Base-by-base conservation (phyloP, 352 stramenopile genomes). In the Phytophthora vignae region DNA sequence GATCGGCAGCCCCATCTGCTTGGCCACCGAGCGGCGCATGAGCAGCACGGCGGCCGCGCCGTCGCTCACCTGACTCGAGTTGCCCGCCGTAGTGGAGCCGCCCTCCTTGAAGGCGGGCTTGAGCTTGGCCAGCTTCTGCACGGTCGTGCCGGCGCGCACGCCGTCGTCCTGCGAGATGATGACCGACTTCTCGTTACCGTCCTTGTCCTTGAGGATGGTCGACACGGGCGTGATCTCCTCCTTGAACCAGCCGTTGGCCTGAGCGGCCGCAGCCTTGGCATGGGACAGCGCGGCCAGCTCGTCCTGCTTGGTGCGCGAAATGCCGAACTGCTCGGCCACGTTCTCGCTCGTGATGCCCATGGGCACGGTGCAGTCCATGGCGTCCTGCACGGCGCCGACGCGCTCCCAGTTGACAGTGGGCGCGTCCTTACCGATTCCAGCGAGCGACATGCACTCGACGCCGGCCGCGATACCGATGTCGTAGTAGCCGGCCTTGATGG, bases 271-370 rank as follows among this genome's bases (percentile, higher is more conserved):
- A 2, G 84, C 92, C 75, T 96, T 95, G 33, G 78, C 70, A 71
- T 98, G 92, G 56, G 85, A 96, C 14, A 76, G 71, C 9, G 82
- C 88, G 0, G 91, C 88, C 46, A 97, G 80, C 21, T 79, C 74
- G 73, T 98, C 92, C 83, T 98, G 90, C 64, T 90, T 54, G 11
- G 75, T 67, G 21, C 91, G 87, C 12, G 86, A 84, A 64, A 97
- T 80, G 40, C 85, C 84, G 55, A 78, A 96, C 67, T 90, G 79
- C 60, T 91, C 84, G 2, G 90, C 91, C 33, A 97, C 88, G 65
- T 96, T 95, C 71, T 97, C 91, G 65, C 87, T 93, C 48, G 90
- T 96, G 31, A 96, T 84, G 49, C 90, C 90, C 90, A 96, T 96
- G 22, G 90, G 88, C 33, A 95, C 77, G 0, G 84, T 92, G 74